Conservation (phyloP, 352 stramenopile species). For the Pythium periplocum region DNA sequence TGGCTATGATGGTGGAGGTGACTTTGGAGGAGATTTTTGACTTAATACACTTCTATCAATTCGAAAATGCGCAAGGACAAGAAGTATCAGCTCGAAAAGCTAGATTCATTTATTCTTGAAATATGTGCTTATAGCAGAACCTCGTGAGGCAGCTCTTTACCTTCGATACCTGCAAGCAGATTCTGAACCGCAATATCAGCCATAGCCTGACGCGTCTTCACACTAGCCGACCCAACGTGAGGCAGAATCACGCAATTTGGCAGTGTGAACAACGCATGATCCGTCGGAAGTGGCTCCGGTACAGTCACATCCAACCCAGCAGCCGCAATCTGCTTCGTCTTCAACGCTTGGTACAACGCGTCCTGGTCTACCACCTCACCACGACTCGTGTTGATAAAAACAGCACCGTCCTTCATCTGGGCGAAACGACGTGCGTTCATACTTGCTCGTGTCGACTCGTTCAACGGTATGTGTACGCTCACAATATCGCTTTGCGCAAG, state of each 20-base stretch:
- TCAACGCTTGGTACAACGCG: slow-evolving; percentile 44
- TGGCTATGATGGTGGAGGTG: no score
- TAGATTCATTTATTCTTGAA: no score
- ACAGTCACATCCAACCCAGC: slow-evolving; percentile 85
- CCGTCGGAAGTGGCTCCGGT: slow-evolving; percentile 84
- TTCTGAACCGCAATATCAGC: slow-evolving; percentile 69
- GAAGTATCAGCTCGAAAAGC: no score
- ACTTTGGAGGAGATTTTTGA: no score
- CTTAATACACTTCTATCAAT: no score
- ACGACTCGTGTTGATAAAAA: slow-evolving; percentile 90
- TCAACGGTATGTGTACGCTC: slow-evolving; percentile 83
- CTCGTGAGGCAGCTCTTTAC: slow-evolving; percentile 32
- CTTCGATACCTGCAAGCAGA: slow-evolving; percentile 42
- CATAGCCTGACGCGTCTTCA: slow-evolving; percentile 64
- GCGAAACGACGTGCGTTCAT: slow-evolving; percentile 72
- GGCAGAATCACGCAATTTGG: slow-evolving; percentile 61
- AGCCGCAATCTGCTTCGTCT: slow-evolving; percentile 35
- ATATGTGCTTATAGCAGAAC: slow-evolving; percentile 14
- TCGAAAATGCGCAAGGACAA: no score
- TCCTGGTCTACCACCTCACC: slow-evolving; percentile 89
- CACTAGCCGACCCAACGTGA: slow-evolving; percentile 39
- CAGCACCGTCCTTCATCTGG: slow-evolving; percentile 80
- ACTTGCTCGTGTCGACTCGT: slow-evolving; percentile 49
- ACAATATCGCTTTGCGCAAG: slow-evolving; percentile 83
- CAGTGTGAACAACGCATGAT: slow-evolving; percentile 65